Evolutionary conservation across 2,329 filamentous ascomycete genomes (phyloP).

Genomic region (Colletotrichum costaricense): DNA sequence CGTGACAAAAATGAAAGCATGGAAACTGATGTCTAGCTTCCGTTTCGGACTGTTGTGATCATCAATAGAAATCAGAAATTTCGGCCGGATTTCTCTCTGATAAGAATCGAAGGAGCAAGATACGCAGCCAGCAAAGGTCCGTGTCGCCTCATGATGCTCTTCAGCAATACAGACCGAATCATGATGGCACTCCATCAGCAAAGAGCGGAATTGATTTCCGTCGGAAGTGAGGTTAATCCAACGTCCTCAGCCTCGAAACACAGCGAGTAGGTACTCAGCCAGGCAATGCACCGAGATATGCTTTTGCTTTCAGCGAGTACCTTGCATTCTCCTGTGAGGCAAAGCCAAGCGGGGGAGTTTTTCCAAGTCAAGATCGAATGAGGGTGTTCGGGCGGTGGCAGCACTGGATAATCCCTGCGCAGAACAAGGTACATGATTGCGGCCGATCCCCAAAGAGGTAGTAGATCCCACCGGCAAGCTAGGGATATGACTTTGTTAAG

Average conservation of each 20-base stretch:
- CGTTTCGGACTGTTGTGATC: neutral
- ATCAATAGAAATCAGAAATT: neutral
- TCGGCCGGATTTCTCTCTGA: neutral
- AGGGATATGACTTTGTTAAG: neutral
- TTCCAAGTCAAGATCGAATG: neutral
- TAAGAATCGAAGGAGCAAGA: neutral
- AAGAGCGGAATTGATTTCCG: neutral
- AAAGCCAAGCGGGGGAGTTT: neutral
- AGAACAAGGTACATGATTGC: neutral
- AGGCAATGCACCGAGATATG: neutral
- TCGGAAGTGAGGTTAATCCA: neutral
- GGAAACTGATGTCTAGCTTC: neutral
- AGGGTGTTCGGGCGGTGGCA: neutral
- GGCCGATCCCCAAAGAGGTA: neutral
- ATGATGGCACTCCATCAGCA: neutral
- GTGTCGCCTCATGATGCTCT: neutral
- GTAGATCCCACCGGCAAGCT: neutral
- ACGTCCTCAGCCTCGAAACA: neutral
- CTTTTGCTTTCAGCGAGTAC: neutral
- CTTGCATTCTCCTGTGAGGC: neutral
- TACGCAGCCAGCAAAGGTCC: neutral
- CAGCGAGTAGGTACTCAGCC: too few species aligned
- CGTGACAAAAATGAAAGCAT: constrained; percentile 10
- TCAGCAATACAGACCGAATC: neutral
- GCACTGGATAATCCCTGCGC: neutral